These are phyloP conservation scores for Pelomyxa schiedti DNA, from an alignment of 78 protist species.

Conservation along the genomic window DNA sequence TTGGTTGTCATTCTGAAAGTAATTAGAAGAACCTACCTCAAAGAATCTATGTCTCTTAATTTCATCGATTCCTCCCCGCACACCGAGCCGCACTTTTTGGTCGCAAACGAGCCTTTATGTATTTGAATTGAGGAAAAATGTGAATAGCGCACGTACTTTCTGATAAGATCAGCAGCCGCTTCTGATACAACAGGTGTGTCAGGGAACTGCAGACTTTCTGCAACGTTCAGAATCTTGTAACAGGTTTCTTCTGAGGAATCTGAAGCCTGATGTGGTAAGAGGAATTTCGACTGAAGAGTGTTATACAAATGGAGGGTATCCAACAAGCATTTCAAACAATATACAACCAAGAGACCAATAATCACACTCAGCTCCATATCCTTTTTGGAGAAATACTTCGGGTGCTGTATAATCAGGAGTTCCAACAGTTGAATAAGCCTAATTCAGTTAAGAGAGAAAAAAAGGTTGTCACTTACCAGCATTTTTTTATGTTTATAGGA, in stretches of 20 bases:
- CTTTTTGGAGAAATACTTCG: neutral
- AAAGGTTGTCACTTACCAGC: too few relatives aligned
- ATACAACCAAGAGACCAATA: neutral
- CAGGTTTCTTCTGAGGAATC: constrained; percentile 12
- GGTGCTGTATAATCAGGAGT: neutral
- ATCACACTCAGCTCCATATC: neutral
- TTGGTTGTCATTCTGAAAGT: constrained; percentile 59
- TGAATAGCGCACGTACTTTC: too few relatives aligned
- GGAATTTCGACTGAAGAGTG: too few relatives aligned
- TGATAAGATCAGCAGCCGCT: constrained; percentile 17
- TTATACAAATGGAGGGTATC: neutral
- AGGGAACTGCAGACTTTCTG: constrained; percentile 23
- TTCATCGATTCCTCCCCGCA: constrained; percentile 59
- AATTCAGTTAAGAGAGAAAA: too few relatives aligned
- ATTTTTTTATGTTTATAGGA: too few relatives aligned
- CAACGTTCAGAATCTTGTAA: constrained; percentile 10
- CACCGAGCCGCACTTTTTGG: neutral
- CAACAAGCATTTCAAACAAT: neutral
- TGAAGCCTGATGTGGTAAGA: too few relatives aligned
- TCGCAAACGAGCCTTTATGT: neutral
- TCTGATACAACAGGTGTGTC: neutral
- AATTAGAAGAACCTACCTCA: too few relatives aligned
- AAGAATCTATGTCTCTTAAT: too few relatives aligned
- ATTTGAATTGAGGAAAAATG: too few relatives aligned
- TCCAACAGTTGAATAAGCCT: too few relatives aligned